Conservation (phyloP, 148 eudicot genomes). For the Camellia lanceoleosa region DNA sequence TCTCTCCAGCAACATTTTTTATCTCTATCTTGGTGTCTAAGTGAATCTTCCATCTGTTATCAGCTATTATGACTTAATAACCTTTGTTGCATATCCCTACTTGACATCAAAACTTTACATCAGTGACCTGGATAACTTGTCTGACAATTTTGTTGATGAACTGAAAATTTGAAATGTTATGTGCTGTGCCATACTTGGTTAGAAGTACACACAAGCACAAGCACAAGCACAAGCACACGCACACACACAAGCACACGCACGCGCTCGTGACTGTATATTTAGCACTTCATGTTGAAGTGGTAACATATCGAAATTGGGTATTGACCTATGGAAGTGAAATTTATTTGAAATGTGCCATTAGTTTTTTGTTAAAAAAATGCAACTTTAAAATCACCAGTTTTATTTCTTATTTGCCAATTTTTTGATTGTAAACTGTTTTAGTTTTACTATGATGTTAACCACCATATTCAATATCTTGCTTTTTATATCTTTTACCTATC, state of each 20-base stretch:
- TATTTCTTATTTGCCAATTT: neutral
- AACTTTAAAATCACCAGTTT: neutral
- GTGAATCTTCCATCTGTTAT: too few relatives aligned
- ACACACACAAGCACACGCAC: too few relatives aligned
- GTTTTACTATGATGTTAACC: neutral
- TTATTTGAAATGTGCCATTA: neutral
- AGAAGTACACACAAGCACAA: too few relatives aligned
- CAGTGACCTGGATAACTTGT: too few relatives aligned
- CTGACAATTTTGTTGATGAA: too few relatives aligned
- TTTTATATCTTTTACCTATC: constrained; percentile 16
- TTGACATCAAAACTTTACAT: too few relatives aligned
- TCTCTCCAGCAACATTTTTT: too few relatives aligned
- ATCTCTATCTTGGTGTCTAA: too few relatives aligned
- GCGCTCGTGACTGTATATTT: neutral
- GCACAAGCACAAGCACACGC: too few relatives aligned
- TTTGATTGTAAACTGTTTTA: neutral
- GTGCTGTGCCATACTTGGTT: neutral
- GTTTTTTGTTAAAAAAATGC: neutral
- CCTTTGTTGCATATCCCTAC: too few relatives aligned
- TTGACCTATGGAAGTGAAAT: neutral
- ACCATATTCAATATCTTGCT: neutral
- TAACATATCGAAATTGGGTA: neutral
- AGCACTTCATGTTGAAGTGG: neutral
- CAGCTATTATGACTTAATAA: too few relatives aligned
- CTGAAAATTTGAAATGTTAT: too few relatives aligned